Base-by-base conservation (phyloP, 495 filamentous ascomycete genomes). In the Delitschia confertaspora region DNA sequence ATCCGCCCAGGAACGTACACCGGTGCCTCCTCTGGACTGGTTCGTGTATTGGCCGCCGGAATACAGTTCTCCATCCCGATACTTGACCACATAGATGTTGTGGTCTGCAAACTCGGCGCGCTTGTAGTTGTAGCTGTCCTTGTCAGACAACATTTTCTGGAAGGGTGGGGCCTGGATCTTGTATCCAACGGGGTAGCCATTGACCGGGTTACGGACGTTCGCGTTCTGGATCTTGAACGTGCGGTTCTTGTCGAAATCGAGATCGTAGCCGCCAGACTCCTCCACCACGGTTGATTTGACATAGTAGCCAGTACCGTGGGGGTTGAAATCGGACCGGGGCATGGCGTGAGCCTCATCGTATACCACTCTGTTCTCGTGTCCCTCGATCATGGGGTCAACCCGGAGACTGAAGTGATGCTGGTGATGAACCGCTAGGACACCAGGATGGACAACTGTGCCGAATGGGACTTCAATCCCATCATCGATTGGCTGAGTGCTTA, bases 391-490 rank as follows among this genome's bases (percentile, higher is more conserved):
- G 4, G 88, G 87, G 60, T 95, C 87, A 11, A 95, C 70, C 10
- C 88, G 82, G 1, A 93, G 76, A 2, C 82, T 85, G 65, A 95
- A 91, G 61, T 93, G 83, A 64, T 95, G 88, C 55, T 95, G 88
- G 51, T 95, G 88, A 58, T 76, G 75, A 41, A 76, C 41, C 40
- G 63, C 85, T 34, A 95, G 74, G 6, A 88, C 85, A 0, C 88
- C 88, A 0, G 87, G 88, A 45, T 86, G 81, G 6, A 95, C 84
- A 23, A 88, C 72, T 1, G 88, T 95, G 31, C 88, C 88, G 72
- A 81, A 93, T 19, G 69, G 78, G 17, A 75, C 79, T 44, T 67
- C 64, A 42, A 81, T 62, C 13, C 77, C 80, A 13, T 80, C 69
- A 38, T 86, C 82, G 44, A 93, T 79, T 5, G 88, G 85, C 27